Percentiles rank a stretch among this genome's conserved stretches.
These are phyloP conservation scores for Delphinella strobiligena DNA, from an alignment of 2,329 filamentous ascomycete genomes.

Conservation along the genomic window DNA sequence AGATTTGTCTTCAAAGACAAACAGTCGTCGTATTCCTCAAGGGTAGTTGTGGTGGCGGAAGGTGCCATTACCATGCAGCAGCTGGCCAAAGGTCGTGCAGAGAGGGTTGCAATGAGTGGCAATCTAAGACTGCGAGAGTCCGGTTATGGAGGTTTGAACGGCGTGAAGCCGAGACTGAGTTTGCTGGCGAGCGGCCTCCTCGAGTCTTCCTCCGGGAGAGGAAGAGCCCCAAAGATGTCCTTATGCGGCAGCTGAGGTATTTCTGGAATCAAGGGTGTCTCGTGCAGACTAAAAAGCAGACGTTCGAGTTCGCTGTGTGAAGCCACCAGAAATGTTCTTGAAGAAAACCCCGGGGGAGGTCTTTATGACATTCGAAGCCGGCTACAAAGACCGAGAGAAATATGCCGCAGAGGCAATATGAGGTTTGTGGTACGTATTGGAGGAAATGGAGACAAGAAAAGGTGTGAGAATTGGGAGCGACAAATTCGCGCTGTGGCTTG, in stretches of 20 bases:
- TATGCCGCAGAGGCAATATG: too few relatives aligned
- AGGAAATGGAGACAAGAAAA: neutral
- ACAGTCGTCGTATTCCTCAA: slow-evolving; percentile 21
- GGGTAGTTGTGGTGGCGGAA: slow-evolving; percentile 47
- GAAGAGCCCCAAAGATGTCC: slow-evolving; percentile 96
- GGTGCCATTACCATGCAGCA: slow-evolving; percentile 56
- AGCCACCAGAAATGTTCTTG: slow-evolving; percentile 20
- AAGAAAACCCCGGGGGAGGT: neutral
- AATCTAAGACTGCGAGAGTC: slow-evolving; percentile 17
- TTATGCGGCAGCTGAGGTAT: slow-evolving; percentile 98
- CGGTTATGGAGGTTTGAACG: slow-evolving; percentile 92
- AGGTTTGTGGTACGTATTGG: too few relatives aligned
- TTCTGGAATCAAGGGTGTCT: slow-evolving; percentile 44
- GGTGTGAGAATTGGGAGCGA: neutral
- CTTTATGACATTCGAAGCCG: neutral
- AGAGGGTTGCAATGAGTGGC: slow-evolving; percentile 7
- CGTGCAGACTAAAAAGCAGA: slow-evolving; percentile 30
- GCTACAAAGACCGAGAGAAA: neutral
- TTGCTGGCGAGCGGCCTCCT: slow-evolving; percentile 79
- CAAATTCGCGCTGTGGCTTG: neutral
- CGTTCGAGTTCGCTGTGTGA: slow-evolving; percentile 26
- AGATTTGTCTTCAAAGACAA: slow-evolving; percentile 25
- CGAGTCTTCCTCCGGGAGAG: slow-evolving; percentile 99
- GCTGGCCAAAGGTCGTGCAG: slow-evolving; percentile 15
- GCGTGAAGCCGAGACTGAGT: slow-evolving; percentile 76